These are phyloP conservation scores for Lodderomyces oxycetoniae DNA, from an alignment of 1,139 yeast species.

Conservation along the genomic window DNA sequence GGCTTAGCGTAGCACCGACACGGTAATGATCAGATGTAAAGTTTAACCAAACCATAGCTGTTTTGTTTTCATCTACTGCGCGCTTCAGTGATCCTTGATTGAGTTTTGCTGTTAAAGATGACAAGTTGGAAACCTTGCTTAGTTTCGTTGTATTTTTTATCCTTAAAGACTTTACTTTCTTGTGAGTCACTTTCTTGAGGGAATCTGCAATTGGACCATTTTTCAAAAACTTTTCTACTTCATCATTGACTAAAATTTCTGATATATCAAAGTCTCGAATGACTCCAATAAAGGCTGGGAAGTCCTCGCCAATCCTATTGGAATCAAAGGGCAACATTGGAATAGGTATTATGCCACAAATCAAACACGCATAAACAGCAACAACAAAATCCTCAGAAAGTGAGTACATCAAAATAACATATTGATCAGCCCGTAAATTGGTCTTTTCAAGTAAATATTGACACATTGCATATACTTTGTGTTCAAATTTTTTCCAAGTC, in stretches of 20 bases:
- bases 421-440: slow-evolving; percentile 58
- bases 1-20: slow-evolving; percentile 61
- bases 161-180: slow-evolving; percentile 45
- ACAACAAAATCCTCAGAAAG: slow-evolving; percentile 83
- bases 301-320: slow-evolving; percentile 68
- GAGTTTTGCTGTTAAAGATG: slow-evolving; percentile 44
- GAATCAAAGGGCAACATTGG: slow-evolving; percentile 77
- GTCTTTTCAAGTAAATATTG: slow-evolving; percentile 50
- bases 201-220: slow-evolving; percentile 63
- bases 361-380: slow-evolving; percentile 80
- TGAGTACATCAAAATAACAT: slow-evolving; percentile 77
- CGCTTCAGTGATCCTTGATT: slow-evolving; percentile 38
- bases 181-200: slow-evolving; percentile 50
- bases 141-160: slow-evolving; percentile 67
- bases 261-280: slow-evolving; percentile 66
- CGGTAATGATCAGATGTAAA: slow-evolving; percentile 73
- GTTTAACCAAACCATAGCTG: slow-evolving; percentile 59
- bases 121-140: slow-evolving; percentile 49
- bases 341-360: slow-evolving; percentile 74
- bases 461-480: slow-evolving; percentile 69
- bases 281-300: slow-evolving; percentile 61
- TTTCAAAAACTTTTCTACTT: slow-evolving; percentile 66
- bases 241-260: slow-evolving; percentile 74
- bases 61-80: slow-evolving; percentile 39
- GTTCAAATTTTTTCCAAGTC: slow-evolving; percentile 85